Percentiles rank a stretch among this genome's conserved stretches.
phyloP scores from a whole-genome alignment of 352 stramenopile species.

The Phytophthora litchii region DNA sequence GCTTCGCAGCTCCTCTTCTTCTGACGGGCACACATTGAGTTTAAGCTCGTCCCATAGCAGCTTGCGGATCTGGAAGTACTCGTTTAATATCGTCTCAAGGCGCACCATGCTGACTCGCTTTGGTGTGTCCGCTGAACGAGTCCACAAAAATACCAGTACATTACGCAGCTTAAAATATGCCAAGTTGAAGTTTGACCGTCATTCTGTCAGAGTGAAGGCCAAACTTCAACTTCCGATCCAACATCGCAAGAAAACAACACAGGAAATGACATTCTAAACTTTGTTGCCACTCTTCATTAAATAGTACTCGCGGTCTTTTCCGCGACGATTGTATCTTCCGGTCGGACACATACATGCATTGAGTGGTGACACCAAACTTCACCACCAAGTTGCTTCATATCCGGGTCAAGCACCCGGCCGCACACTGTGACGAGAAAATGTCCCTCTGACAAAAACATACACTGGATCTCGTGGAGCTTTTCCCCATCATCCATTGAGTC shows the following conservation, averaged over 20 bases:
- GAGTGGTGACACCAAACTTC: slow-evolving; percentile 56
- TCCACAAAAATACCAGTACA: slow-evolving; percentile 12
- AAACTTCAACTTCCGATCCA: slow-evolving; percentile 19
- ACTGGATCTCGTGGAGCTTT: slow-evolving; percentile 48
- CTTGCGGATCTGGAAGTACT: slow-evolving; percentile 72
- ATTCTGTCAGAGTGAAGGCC: slow-evolving; percentile 18
- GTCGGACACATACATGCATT: slow-evolving; percentile 45
- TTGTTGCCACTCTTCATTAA: slow-evolving; percentile 26
- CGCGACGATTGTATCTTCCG: slow-evolving; percentile 7
- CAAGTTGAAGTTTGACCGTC: slow-evolving; percentile 28
- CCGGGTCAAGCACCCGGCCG: slow-evolving; percentile 27
- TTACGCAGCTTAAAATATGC: slow-evolving; percentile 16
- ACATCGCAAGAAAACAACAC: neutral
- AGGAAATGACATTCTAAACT: neutral
- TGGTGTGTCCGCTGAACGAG: neutral
- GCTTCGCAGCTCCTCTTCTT: slow-evolving; percentile 66
- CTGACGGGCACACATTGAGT: slow-evolving; percentile 49
- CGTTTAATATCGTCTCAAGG: slow-evolving; percentile 36
- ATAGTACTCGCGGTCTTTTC: slow-evolving; percentile 27
- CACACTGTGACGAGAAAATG: slow-evolving; percentile 51
- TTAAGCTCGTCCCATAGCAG: slow-evolving; percentile 83
- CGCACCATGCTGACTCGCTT: slow-evolving; percentile 2
- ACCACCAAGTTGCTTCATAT: slow-evolving; percentile 16
- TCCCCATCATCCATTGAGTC: slow-evolving; percentile 6
- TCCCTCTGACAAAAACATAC: slow-evolving; percentile 71